Conservation (phyloP, 2,329 filamentous ascomycete genomes). For the Claviceps sorghi region DNA sequence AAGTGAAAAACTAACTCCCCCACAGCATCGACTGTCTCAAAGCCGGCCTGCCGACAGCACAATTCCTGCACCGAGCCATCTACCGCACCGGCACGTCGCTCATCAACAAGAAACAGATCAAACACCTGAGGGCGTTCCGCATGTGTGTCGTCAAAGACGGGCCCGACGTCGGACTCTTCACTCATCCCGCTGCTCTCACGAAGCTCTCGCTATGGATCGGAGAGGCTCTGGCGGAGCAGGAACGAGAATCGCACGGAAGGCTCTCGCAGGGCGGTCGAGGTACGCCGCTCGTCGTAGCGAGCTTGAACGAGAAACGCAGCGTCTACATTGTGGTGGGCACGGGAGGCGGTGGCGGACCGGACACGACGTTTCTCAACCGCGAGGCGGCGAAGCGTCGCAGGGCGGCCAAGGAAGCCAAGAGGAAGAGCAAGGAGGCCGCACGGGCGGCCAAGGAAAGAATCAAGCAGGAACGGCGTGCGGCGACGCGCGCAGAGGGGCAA, state of each 20-base stretch:
- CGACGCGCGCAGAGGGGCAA: slow-evolving; percentile 30
- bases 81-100: slow-evolving; percentile 82
- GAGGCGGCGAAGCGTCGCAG: slow-evolving; percentile 49
- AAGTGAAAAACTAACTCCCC: slow-evolving; percentile 1
- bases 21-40: slow-evolving; percentile 60
- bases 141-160: slow-evolving; percentile 95
- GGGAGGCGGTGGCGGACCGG: slow-evolving; percentile 68
- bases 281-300: slow-evolving; percentile 78
- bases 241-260: slow-evolving; percentile 59
- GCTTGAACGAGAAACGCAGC: slow-evolving; percentile 71
- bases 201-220: slow-evolving; percentile 91
- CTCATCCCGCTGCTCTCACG: slow-evolving; percentile 79
- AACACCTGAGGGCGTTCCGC: slow-evolving; percentile 80
- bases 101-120: slow-evolving; percentile 87
- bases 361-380: slow-evolving; percentile 52
- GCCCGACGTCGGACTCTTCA: slow-evolving; percentile 80
- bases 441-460: slow-evolving; percentile 41
- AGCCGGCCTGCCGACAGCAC: slow-evolving; percentile 63
- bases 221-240: slow-evolving; percentile 81
- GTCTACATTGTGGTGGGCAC: slow-evolving; percentile 90
- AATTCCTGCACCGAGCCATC: slow-evolving; percentile 82
- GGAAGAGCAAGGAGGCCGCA: slow-evolving; percentile 45
- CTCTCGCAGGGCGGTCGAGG: slow-evolving; percentile 54
- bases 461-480: slow-evolving; percentile 46
- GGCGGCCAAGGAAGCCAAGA: slow-evolving; percentile 48